Evolutionary conservation across 176 grass and related monocot species (phyloP).

Genomic region (Aegilops sharonensis): DNA sequence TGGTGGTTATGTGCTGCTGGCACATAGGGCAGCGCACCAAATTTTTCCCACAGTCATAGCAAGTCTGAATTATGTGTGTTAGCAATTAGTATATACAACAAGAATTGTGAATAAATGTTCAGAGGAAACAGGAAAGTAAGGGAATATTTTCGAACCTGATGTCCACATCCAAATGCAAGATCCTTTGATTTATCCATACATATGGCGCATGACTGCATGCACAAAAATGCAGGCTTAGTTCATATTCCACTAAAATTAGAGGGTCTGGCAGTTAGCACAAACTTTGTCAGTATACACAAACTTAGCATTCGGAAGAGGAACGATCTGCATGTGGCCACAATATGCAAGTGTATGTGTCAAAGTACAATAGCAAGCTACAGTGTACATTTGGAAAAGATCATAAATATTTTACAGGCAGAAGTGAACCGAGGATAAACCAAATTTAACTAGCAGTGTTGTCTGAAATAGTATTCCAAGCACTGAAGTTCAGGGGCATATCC

Average conservation of each 20-base stretch:
- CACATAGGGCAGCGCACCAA: slow-evolving; percentile 85
- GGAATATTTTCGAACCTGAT: slow-evolving; percentile 60
- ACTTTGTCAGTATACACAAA: not conserved
- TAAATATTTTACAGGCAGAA: not conserved
- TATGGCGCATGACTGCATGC: slow-evolving; percentile 72
- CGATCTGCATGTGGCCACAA: not conserved
- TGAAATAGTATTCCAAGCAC: not conserved
- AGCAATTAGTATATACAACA: slow-evolving; percentile 18
- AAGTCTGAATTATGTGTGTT: slow-evolving; percentile 63
- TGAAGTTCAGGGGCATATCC: not conserved
- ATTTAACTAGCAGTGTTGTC: not conserved
- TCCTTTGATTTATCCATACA: slow-evolving; percentile 94
- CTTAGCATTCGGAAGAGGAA: not conserved
- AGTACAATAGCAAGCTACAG: not conserved
- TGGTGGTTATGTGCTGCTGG: slow-evolving; percentile 74
- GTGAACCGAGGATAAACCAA: not conserved
- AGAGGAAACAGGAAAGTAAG: not conserved
- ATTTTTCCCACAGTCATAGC: slow-evolving; percentile 63
- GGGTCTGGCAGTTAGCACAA: not conserved
- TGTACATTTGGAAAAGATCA: not conserved
- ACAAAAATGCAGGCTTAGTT: slow-evolving; percentile 17
- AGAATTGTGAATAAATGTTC: not conserved
- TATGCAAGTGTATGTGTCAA: slow-evolving; percentile 13
- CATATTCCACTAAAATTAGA: not conserved
- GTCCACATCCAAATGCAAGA: slow-evolving; percentile 94